Evolutionary conservation across 352 stramenopile genomes (phyloP).

Genomic region (Phytopythium cucurbitacearum): DNA sequence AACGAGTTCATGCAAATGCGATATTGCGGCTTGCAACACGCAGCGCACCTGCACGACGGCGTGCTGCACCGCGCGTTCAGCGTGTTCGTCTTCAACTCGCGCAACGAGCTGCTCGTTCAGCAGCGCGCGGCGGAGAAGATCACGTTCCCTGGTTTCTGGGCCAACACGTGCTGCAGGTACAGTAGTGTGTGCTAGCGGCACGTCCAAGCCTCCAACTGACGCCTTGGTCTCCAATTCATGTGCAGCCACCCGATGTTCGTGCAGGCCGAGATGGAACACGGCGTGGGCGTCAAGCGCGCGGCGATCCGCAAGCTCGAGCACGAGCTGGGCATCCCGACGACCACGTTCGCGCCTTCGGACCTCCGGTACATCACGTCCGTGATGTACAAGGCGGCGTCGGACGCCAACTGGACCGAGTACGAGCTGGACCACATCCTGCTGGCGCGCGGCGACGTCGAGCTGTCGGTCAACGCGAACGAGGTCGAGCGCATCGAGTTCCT

Average conservation of each 20-base stretch:
- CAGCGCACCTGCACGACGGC: slow-evolving; percentile 73
- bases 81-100: slow-evolving; percentile 85
- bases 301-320: slow-evolving; percentile 98
- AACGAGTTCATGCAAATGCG: neutral
- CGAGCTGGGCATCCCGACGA: slow-evolving; percentile 94
- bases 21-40: neutral
- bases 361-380: slow-evolving; percentile 98
- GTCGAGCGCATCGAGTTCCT: slow-evolving; percentile 91
- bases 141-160: slow-evolving; percentile 99
- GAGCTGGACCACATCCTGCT: slow-evolving; percentile 99
- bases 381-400: slow-evolving; percentile 94
- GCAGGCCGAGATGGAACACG: slow-evolving; percentile 83
- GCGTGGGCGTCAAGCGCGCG: slow-evolving; percentile 87
- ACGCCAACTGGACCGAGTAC: slow-evolving; percentile 95
- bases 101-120: slow-evolving; percentile 83
- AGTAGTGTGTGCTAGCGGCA: neutral
- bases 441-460: slow-evolving; percentile 65
- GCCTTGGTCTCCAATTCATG: neutral
- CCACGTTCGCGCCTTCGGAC: slow-evolving; percentile 69
- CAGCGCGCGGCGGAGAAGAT: slow-evolving; percentile 97
- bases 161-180: slow-evolving; percentile 98
- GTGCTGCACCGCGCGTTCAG: slow-evolving; percentile 84
- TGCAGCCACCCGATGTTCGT: slow-evolving; percentile 92
- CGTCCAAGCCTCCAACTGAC: neutral
- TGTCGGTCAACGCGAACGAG: slow-evolving; percentile 93